These are phyloP conservation scores for Ceratocystis smalleyi DNA, from an alignment of 2,329 filamentous ascomycete species.

Conservation along the genomic window DNA sequence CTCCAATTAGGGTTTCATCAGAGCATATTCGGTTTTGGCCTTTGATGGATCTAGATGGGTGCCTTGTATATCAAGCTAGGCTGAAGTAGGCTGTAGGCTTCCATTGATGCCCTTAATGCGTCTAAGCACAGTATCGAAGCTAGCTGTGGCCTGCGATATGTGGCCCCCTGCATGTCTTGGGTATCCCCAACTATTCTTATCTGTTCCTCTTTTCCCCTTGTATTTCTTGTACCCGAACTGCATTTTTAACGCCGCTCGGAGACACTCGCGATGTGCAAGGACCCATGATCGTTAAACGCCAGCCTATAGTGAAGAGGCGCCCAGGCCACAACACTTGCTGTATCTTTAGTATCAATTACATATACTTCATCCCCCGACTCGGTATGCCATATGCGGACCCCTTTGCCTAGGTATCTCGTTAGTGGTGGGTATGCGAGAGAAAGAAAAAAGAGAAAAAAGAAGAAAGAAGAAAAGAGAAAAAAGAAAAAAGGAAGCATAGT, in stretches of 20 bases:
- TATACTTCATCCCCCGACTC: conserved; percentile 61
- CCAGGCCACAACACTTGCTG: conserved; percentile 56
- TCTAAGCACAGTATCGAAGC: too few species aligned
- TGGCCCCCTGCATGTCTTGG: too few species aligned
- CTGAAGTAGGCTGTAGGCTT: too few species aligned
- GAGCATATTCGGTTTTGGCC: background rate
- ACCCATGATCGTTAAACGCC: conserved; percentile 56
- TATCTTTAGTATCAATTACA: conserved; percentile 50
- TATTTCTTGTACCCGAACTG: background rate
- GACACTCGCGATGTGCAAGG: conserved; percentile 44
- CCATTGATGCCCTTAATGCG: too few species aligned
- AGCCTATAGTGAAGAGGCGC: conserved; percentile 59
- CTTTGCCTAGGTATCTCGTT: conserved; percentile 22
- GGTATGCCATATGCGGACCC: conserved; percentile 50
- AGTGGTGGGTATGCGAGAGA: background rate
- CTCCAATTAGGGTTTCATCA: background rate
- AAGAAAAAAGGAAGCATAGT: background rate
- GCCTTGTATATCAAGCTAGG: too few species aligned
- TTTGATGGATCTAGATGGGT: too few species aligned
- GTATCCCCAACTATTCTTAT: background rate
- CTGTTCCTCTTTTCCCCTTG: background rate
- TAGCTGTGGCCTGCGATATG: too few species aligned
- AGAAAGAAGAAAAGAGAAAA: background rate
- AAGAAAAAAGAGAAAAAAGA: background rate
- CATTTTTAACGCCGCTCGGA: conserved; percentile 8